Conservation (phyloP, 2,329 filamentous ascomycete species). For the Monascus ruber region DNA sequence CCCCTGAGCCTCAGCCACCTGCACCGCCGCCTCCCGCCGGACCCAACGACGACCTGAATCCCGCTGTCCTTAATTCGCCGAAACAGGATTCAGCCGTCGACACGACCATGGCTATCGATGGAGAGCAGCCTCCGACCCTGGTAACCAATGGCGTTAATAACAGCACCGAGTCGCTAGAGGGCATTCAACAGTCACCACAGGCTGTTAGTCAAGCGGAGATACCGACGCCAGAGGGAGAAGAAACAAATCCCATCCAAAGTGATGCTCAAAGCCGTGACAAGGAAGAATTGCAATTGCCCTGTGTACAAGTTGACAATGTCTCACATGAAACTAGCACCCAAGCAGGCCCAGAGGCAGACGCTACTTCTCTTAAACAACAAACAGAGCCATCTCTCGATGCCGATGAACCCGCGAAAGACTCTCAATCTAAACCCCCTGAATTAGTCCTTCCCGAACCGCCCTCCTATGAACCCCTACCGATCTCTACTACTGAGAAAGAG, state of each 20-base stretch:
- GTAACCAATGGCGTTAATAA: conserved; percentile 5
- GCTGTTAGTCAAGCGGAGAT: conserved; percentile 1
- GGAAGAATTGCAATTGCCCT: conserved; percentile 7
- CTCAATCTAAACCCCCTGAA: not conserved
- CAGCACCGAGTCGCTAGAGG: conserved; percentile 6
- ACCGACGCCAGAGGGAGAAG: conserved; percentile 6
- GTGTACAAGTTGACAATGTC: conserved; percentile 14
- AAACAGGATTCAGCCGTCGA: not conserved
- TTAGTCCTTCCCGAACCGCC: not conserved
- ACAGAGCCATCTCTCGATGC: conserved; percentile 6
- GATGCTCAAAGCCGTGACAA: conserved; percentile 1
- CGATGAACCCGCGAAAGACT: conserved; percentile 9
- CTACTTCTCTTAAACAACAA: conserved; percentile 11
- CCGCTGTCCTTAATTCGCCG: not conserved
- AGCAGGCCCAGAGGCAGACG: conserved; percentile 14
- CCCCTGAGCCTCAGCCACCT: conserved; percentile 5
- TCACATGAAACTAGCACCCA: conserved; percentile 16
- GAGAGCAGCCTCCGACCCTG: not conserved
- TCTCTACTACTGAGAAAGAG: not conserved
- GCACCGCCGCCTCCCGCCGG: conserved; percentile 1
- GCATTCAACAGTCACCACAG: conserved; percentile 9
- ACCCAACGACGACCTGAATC: not conserved
- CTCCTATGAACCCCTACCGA: no score
- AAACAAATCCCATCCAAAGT: conserved; percentile 13
- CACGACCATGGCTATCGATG: conserved; percentile 3